Base-by-base conservation (phyloP, 2,329 filamentous ascomycete species). In the Diaporthe destruens region DNA sequence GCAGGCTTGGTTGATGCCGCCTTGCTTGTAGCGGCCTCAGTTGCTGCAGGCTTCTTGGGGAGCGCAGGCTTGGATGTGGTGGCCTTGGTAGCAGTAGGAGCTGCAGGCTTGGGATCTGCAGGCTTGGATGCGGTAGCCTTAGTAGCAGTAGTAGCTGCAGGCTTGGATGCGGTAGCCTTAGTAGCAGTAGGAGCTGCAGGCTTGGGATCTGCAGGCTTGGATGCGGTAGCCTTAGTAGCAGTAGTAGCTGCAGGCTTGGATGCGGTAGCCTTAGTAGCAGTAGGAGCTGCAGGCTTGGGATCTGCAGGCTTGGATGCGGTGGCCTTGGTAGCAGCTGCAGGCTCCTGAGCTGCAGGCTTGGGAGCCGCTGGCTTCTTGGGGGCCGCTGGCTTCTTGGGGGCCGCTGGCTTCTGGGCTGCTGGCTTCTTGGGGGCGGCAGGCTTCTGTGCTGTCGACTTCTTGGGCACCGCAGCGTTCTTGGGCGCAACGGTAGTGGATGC, bases 1-100 rank as follows among this genome's bases (percentile, higher is more conserved):
- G 18, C 44, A 23, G n/a, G 32, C 44, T 66, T 53, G 44, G 3
- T 29, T 9, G 61, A 66, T 53, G 44, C 61, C 29, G 61, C 32
- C 16, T 53, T 53, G 32, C 14, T 53, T 53, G 61, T 11, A 20
- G 8, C 61, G 44, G 29, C 3, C 44, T 51, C 34, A 44, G 61
- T 51, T 36, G 61, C 29, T 6, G 32, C 32, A 23, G 44, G 0
- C 29, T 63, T 36, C 44, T 65, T 65, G 44, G 44, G 29, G 3
- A n/a, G 36, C 9, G 25, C 16, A 42, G 56, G 6, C 36, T 59
- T 59, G n/a, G 56, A 2, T 36, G 29, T 44, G 16, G 59, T 12
- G 29, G 29, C 9, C 44, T 65, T 65, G 29, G 29, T 6, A 25
- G 18, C 12, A 14, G 9, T 39, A 11, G 11, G 1, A 4, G 11